Evolutionary conservation across 768 basidiomycete species (phyloP), one percentile per base, ranked within the genome.

Genomic region (Tubosaeta brunneosetosa): DNA sequence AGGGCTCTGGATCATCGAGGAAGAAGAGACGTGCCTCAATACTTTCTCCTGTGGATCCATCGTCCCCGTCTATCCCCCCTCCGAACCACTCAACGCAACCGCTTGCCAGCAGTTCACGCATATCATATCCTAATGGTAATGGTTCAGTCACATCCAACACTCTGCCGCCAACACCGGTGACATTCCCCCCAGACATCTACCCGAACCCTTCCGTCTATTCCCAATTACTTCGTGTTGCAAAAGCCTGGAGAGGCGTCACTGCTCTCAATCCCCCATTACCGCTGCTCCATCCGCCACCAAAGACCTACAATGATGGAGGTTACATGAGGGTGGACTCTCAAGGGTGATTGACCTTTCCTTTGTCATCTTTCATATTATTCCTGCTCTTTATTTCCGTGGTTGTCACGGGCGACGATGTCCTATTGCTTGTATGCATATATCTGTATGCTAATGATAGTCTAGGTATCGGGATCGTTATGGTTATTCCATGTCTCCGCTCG

Each of bases 201-300:
- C 58, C 66, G 5, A 61, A 67, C 14, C 66, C 66, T 40, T 55
- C 76, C 40, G 74, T 77, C 3, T 74, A 81, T 10, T 71, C 73
- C 33, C 77, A 72, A 36, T 74, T 88, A 2, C 74, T 77, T n/a
- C 70, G 72, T n/a, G 78, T 81, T 16, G 85, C 86, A 11, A 74
- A 78, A 19, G 69, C 76, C 16, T 89, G 85, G 86, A 72, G 86
- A 9, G 86, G 87, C 2, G 70, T 88, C 29, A 78, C 81, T n/a
- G 85, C 85, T 7, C 69, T 82, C 55, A 68, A 69, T 22, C 61
- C 69, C 3, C 62, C 66, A 1, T 60, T 56, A 10, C 55, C 64
- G 5, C 49, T 58, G 31, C 13, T 40, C 8, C 42, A 53, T 10
- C 55, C 55, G 1, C 66, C 67, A 33, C 64, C 64, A 43, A 68